Evolutionary conservation across 2,329 filamentous ascomycete genomes (phyloP), one percentile per base, ranked within the genome.

Genomic region (Pseudogymnoascus sp.): DNA sequence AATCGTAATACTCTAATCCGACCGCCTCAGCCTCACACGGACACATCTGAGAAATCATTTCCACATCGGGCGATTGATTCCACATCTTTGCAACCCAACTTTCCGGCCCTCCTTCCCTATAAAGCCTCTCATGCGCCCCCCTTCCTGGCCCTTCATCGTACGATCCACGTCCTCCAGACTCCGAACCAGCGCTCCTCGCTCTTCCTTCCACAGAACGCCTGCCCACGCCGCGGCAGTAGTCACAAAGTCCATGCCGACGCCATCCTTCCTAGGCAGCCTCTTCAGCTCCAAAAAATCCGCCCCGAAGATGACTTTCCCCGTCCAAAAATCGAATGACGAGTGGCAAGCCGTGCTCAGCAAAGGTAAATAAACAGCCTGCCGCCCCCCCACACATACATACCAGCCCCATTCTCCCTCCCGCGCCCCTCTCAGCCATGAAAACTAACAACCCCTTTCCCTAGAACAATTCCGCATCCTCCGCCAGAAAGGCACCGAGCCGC

Each of bases 381-480:
- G 26, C 45, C 21, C 30, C 52, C 33, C 57, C 35, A 55, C 8
- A 28, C 26, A 35, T 9, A 30, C 45, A 52, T 41, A 18, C 8
- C 59, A 13, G 2, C 41, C 2, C 13, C 48, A 13, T 38, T 15
- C 26, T n/a, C 28, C 35, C 30, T 28, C 33, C 37, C 15, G 4
- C 1, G 3, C 35, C 7, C 30, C 34, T 21, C 15, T 12, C 28
- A 19, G 37, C 57, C 58, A 28, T 2, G 12, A 9, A 5, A 18
- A 52, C 23, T 2, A 12, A 8, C 26, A 1, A 18, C 35, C 48
- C 10, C n/a, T 10, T 6, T 37, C 9, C 57, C n/a, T 68, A 96
- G 92, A 96, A 70, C 94, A 99, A 80, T 99, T 97, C 79, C 89
- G 90, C 65, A 82, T 99, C 70, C 84, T 99, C 60, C 88, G 94